phyloP scores from a whole-genome alignment of 768 basidiomycete species.

The Infundibulicybe gibba region DNA sequence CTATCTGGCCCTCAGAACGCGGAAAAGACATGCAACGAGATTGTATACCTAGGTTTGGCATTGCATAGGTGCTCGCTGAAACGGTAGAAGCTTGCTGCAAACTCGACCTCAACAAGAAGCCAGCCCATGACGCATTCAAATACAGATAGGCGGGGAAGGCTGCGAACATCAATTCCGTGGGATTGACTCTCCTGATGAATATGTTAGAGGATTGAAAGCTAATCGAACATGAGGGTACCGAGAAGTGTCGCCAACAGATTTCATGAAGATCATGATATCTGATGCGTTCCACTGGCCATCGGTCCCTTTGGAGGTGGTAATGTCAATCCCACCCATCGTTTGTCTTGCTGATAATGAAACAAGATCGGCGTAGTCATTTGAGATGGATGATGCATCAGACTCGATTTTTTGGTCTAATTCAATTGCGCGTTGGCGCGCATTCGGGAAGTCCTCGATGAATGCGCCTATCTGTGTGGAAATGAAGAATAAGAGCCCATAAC shows the following conservation, averaged over 20 bases:
- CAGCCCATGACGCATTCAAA: constrained; percentile 33
- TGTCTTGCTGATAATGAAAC: constrained; percentile 53
- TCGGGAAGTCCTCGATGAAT: constrained; percentile 38
- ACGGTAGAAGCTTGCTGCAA: constrained; percentile 58
- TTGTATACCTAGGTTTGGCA: constrained; percentile 55
- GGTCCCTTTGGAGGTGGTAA: constrained; percentile 46
- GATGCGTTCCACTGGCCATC: constrained; percentile 46
- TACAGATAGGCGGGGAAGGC: constrained; percentile 54
- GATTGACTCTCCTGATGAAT: constrained; percentile 34
- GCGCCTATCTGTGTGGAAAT: constrained; percentile 26
- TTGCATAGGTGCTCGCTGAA: constrained; percentile 62
- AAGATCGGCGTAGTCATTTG: constrained; percentile 44
- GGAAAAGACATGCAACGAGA: not conserved
- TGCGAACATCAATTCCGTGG: constrained; percentile 54
- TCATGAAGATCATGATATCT: constrained; percentile 55
- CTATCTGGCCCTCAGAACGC: constrained; percentile 11
- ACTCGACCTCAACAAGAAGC: constrained; percentile 48
- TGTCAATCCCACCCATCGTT: constrained; percentile 48
- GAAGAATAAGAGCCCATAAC: not conserved
- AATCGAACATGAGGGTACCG: constrained; percentile 1
- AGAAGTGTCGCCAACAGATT: constrained; percentile 28
- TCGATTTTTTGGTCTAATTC: constrained; percentile 46
- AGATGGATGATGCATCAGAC: constrained; percentile 43
- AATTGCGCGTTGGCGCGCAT: constrained; percentile 39
- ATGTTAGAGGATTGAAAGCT: not conserved